Percentiles rank a stretch among this genome's conserved stretches.
These are phyloP conservation scores for Plantago elongata DNA, from an alignment of 257 asterid genomes.

Conservation along the genomic window DNA sequence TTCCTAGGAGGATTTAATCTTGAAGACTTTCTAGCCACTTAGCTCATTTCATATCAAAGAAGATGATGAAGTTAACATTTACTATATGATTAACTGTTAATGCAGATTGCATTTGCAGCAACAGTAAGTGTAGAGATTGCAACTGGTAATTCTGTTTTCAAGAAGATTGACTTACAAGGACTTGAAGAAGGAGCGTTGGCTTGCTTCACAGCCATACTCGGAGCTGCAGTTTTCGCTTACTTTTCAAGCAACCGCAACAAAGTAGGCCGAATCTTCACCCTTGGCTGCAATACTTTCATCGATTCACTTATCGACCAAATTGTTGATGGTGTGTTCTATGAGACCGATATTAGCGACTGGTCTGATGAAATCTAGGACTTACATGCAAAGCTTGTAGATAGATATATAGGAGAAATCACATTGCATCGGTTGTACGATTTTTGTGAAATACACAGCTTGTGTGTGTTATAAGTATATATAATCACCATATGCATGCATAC, in stretches of 20 bases:
- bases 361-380: conserved; percentile 35
- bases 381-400: too few relatives aligned
- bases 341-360: conserved; percentile 40
- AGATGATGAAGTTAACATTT: too few relatives aligned
- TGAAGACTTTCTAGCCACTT: too few relatives aligned
- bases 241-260: conserved; percentile 63
- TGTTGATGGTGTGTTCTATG: conserved; percentile 74
- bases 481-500: too few relatives aligned
- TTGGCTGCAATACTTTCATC: conserved; percentile 65
- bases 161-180: conserved; percentile 64
- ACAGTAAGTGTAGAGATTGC: conserved; percentile 57
- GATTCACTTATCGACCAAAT: conserved; percentile 71
- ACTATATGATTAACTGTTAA: too few relatives aligned
- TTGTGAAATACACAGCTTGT: too few relatives aligned
- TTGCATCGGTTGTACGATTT: too few relatives aligned
- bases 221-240: conserved; percentile 79
- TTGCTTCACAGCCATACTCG: conserved; percentile 53
- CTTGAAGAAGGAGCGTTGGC: conserved; percentile 64
- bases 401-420: too few relatives aligned
- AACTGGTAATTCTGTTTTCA: conserved; percentile 75
- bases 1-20: too few relatives aligned
- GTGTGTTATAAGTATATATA: too few relatives aligned
- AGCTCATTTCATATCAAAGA: too few relatives aligned
- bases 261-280: conserved; percentile 61
- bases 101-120: conserved; percentile 76